Evolutionary conservation across 768 basidiomycete genomes (phyloP).

Genomic region (Rhizopogon sp.): DNA sequence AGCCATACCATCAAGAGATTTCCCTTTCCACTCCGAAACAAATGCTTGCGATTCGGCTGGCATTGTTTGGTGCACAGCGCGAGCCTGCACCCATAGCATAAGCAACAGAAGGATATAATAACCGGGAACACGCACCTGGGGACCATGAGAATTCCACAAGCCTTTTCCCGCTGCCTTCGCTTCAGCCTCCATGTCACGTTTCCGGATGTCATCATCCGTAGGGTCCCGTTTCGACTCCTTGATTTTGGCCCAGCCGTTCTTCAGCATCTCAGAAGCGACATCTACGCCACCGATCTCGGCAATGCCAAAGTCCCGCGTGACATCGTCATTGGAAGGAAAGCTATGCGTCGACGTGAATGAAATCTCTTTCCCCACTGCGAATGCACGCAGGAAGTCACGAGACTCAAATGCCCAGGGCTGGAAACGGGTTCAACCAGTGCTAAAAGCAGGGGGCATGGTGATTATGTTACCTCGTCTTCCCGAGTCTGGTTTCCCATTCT

Average conservation of each 20-base stretch:
- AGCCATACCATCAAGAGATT: slow-evolving; percentile 70
- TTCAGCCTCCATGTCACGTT: slow-evolving; percentile 70
- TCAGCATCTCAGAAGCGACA: slow-evolving; percentile 70
- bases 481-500: slow-evolving; percentile 76
- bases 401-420: slow-evolving; percentile 91
- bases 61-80: slow-evolving; percentile 79
- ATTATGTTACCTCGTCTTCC: slow-evolving; percentile 72
- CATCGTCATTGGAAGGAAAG: slow-evolving; percentile 69
- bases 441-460: neutral
- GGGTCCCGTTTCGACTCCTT: slow-evolving; percentile 85
- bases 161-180: slow-evolving; percentile 75
- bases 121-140: slow-evolving; percentile 40
- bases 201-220: slow-evolving; percentile 70
- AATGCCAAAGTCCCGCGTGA: slow-evolving; percentile 73
- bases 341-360: slow-evolving; percentile 80
- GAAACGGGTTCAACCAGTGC: slow-evolving; percentile 3
- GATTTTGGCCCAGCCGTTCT: slow-evolving; percentile 88
- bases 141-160: slow-evolving; percentile 81
- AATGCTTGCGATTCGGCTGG: slow-evolving; percentile 86
- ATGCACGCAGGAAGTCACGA: slow-evolving; percentile 83
- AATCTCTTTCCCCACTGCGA: slow-evolving; percentile 88
- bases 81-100: slow-evolving; percentile 42
- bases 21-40: slow-evolving; percentile 89
- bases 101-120: neutral
- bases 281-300: slow-evolving; percentile 73